These are phyloP conservation scores for Orbilia quercus DNA, from an alignment of 2,329 filamentous ascomycete species.

Conservation along the genomic window DNA sequence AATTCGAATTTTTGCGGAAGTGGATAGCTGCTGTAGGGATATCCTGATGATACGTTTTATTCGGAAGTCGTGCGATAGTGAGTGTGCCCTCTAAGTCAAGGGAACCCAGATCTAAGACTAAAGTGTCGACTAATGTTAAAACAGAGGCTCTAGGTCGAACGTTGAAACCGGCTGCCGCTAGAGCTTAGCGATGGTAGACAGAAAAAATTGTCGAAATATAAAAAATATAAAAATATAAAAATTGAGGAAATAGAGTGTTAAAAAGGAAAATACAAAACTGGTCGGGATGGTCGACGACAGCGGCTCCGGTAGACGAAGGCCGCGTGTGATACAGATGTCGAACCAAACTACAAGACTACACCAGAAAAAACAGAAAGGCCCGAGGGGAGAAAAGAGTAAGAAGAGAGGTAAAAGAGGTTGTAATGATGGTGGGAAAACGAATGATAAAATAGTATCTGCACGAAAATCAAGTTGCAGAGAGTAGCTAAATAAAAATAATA, in stretches of 20 bases:
- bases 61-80: conserved; percentile 26
- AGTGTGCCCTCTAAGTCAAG: conserved; percentile 53
- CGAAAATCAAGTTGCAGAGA: conserved; percentile 49
- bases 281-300: conserved; percentile 53
- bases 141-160: conserved; percentile 32
- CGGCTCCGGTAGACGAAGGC: conserved; percentile 33
- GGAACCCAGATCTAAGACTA: conserved; percentile 43
- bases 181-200: conserved; percentile 27
- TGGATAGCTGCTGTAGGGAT: conserved; percentile 32
- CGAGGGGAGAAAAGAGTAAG: conserved; percentile 28
- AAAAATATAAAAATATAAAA: conserved; percentile 37
- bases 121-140: conserved; percentile 36
- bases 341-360: conserved; percentile 57
- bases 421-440: conserved; percentile 54
- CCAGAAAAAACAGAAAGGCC: conserved; percentile 47
- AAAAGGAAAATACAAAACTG: conserved; percentile 47
- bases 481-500: conserved; percentile 22
- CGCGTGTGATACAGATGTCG: conserved; percentile 45
- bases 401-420: conserved; percentile 20
- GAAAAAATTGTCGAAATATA: too few relatives aligned
- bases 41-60: conserved; percentile 9
- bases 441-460: conserved; percentile 57
- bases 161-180: conserved; percentile 31
- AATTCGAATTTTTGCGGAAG: conserved; percentile 1
- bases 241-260: conserved; percentile 24